Evolutionary conservation across 140 eudicot species (phyloP).

Genomic region (Stevia rebaudiana): DNA sequence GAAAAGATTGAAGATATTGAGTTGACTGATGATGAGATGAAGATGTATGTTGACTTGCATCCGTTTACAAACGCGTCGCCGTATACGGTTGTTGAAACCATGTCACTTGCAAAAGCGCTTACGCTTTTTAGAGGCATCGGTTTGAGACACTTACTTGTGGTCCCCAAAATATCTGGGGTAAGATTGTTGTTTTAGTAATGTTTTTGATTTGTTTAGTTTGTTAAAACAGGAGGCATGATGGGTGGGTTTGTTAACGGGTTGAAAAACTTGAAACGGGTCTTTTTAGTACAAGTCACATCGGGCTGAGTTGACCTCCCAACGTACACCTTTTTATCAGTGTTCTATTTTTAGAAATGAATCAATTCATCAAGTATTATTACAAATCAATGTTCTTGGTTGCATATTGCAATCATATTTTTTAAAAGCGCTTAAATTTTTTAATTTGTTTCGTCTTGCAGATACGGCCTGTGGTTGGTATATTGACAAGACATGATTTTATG

Average conservation of each 20-base stretch:
- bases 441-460: constrained; percentile 41
- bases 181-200: constrained; percentile 7
- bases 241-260: constrained; percentile 1
- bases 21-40: constrained; percentile 72
- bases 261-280: not conserved
- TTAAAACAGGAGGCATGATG: not conserved
- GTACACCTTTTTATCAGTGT: not conserved
- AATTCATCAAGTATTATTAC: not conserved
- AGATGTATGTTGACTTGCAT: constrained; percentile 81
- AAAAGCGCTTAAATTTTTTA: not conserved
- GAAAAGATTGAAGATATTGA: constrained; percentile 54
- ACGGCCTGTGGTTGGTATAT: constrained; percentile 79
- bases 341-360: not conserved
- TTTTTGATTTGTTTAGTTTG: not conserved
- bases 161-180: constrained; percentile 73
- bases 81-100: constrained; percentile 81
- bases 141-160: constrained; percentile 71
- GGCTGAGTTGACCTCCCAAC: not conserved
- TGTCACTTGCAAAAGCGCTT: constrained; percentile 91
- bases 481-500: constrained; percentile 96
- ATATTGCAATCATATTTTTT: not conserved
- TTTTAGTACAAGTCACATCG: not conserved
- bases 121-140: constrained; percentile 83
- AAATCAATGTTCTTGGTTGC: not conserved
- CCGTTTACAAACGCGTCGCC: constrained; percentile 84